Conservation (phyloP, 177 flowering plant genomes). For the Tripterygium wilfordii region DNA sequence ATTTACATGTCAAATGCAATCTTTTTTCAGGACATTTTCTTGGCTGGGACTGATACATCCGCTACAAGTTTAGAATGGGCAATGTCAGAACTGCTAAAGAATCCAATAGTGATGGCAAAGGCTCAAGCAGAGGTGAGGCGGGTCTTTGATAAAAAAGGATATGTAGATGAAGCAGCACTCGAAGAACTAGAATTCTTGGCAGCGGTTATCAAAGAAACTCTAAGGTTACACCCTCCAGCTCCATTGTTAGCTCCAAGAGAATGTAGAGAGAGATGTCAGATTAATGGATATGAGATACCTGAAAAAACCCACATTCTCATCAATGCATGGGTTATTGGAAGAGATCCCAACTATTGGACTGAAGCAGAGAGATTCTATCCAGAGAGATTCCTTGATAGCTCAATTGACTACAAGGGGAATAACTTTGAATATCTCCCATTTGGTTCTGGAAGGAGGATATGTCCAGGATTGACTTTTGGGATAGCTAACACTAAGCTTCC, state of each 20-base stretch:
- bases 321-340: slow-evolving; percentile 42
- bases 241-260: slow-evolving; percentile 42
- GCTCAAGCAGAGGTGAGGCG: slow-evolving; percentile 39
- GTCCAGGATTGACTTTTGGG: slow-evolving; percentile 11
- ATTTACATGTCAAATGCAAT: too few relatives aligned
- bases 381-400: slow-evolving; percentile 30
- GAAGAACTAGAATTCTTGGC: slow-evolving; percentile 25
- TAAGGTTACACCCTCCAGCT: slow-evolving; percentile 37
- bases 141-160: slow-evolving; percentile 10
- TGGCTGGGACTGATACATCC: slow-evolving; percentile 33
- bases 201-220: slow-evolving; percentile 29
- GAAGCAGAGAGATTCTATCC: slow-evolving; percentile 34
- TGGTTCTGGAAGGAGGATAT: slow-evolving; percentile 13
- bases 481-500: slow-evolving; percentile 2
- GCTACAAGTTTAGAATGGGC: slow-evolving; percentile 39
- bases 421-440: slow-evolving; percentile 10
- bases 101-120: slow-evolving; percentile 34
- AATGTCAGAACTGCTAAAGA: slow-evolving; percentile 32
- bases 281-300: slow-evolving; percentile 39
- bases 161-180: slow-evolving; percentile 16
- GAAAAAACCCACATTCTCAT: slow-evolving; percentile 24
- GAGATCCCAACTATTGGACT: slow-evolving; percentile 33
- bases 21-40: slow-evolving; percentile 16
- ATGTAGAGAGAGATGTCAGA: slow-evolving; percentile 20
- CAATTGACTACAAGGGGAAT: slow-evolving; percentile 25